Percentiles rank a stretch among this genome's conserved stretches.
These are phyloP conservation scores for Drechslerella stenobrocha DNA, from an alignment of 2,329 filamentous ascomycete species.

Conservation along the genomic window DNA sequence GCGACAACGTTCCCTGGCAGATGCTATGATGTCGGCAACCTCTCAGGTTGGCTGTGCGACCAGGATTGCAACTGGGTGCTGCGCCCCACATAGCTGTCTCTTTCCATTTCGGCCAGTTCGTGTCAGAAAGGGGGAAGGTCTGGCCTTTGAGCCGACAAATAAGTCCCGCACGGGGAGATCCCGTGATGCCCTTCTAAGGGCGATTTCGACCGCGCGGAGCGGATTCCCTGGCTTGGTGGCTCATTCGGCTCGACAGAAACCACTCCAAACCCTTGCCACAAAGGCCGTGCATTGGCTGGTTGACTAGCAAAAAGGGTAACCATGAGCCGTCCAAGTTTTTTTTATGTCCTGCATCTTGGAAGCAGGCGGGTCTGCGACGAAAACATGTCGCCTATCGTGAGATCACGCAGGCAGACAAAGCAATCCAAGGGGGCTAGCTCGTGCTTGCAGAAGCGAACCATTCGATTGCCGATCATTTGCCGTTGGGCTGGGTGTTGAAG, in stretches of 20 bases:
- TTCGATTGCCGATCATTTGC: constrained; percentile 38
- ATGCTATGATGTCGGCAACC: constrained; percentile 36
- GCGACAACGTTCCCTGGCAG: constrained; percentile 41
- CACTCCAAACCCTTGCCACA: constrained; percentile 32
- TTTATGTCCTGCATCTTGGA: constrained; percentile 4
- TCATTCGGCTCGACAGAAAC: constrained; percentile 3
- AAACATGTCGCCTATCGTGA: constrained; percentile 46
- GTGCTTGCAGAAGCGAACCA: constrained; percentile 46
- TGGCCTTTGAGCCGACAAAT: constrained; percentile 34
- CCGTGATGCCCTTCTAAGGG: constrained; percentile 44
- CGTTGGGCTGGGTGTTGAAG: constrained; percentile 30
- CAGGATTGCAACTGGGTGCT: constrained; percentile 19
- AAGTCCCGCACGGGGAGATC: constrained; percentile 44
- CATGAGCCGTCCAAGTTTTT: not conserved
- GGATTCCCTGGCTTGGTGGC: constrained; percentile 22
- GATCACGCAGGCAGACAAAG: constrained; percentile 44
- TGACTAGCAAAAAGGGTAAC: not conserved
- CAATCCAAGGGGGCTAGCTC: constrained; percentile 25
- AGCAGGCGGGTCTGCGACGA: constrained; percentile 8
- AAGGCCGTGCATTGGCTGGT: constrained; percentile 15
- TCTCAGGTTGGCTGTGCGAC: constrained; percentile 47
- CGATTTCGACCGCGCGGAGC: constrained; percentile 13
- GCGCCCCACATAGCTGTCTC: constrained; percentile 47
- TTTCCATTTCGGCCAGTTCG: constrained; percentile 46
- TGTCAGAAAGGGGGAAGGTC: constrained; percentile 42